Evolutionary conservation across 345 rosid genomes (phyloP).

Genomic region (Garcia nutans): DNA sequence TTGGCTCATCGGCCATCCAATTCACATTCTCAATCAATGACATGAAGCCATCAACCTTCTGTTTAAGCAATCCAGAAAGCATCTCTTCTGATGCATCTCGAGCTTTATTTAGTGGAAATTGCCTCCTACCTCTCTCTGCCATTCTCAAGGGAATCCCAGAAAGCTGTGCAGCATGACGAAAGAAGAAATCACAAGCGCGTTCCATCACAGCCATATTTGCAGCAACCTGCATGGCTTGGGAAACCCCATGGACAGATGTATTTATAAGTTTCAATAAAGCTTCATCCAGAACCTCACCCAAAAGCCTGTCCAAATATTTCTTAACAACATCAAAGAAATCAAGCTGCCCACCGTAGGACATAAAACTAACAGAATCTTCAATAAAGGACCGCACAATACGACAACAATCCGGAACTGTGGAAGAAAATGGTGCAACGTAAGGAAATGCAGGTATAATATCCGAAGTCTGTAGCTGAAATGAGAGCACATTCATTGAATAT

Average conservation of each 20-base stretch:
- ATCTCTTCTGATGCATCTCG: conserved; percentile 90
- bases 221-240: conserved; percentile 97
- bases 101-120: conserved; percentile 78
- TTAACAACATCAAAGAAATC: conserved; percentile 88
- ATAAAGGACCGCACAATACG: conserved; percentile 89
- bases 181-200: conserved; percentile 97
- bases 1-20: conserved; percentile 87
- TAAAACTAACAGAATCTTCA: conserved; percentile 93
- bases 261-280: conserved; percentile 75
- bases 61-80: conserved; percentile 86
- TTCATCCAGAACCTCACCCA: conserved; percentile 80
- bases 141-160: conserved; percentile 88
- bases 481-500: conserved; percentile 95
- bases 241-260: conserved; percentile 77
- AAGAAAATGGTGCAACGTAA: conserved; percentile 86
- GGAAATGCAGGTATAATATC: conserved; percentile 92
- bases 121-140: conserved; percentile 95
- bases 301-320: conserved; percentile 88
- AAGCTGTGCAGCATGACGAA: conserved; percentile 93
- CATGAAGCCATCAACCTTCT: conserved; percentile 92
- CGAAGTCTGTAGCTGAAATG: conserved; percentile 88
- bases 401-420: conserved; percentile 93
- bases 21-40: conserved; percentile 85
- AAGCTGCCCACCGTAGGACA: conserved; percentile 95
- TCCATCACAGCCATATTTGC: conserved; percentile 96